A percentile compares a stretch with the other conserved stretches of the same genome.
Conservation (phyloP, 257 asterid species). For the Solanum lycopersicoides region DNA sequence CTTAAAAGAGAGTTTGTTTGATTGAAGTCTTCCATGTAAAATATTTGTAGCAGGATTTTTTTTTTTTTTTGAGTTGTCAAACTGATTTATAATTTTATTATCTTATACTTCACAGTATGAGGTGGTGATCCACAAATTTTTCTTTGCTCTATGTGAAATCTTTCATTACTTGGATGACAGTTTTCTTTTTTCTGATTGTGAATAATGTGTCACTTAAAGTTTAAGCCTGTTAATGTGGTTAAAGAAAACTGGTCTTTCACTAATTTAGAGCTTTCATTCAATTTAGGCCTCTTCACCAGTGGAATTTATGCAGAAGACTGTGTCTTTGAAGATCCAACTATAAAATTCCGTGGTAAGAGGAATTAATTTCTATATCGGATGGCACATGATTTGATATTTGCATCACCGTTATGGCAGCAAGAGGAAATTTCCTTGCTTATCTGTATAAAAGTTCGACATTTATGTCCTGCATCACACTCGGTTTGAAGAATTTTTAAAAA, state of each 20-base stretch:
- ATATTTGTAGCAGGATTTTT: not conserved
- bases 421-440: not conserved
- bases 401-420: not conserved
- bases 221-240: not conserved
- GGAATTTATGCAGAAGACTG: constrained; percentile 70
- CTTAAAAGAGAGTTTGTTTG: not conserved
- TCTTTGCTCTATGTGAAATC: not conserved
- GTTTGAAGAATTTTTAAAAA: not conserved
- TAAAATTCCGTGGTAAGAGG: constrained; percentile 56
- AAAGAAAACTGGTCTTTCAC: not conserved
- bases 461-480: not conserved
- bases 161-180: not conserved
- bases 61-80: not conserved
- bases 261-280: constrained; percentile 4
- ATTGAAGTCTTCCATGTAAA: not conserved
- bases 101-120: not conserved
- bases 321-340: constrained; percentile 84
- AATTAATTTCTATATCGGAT: not conserved
- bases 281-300: constrained; percentile 51
- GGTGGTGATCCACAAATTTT: not conserved
- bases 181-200: not conserved
- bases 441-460: not conserved
- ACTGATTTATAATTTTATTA: not conserved
- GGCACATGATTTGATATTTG: not conserved
- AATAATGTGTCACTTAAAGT: not conserved